Conservation (phyloP, 192 early-diverging fungal species). For the Linnemannia schmuckeri region DNA sequence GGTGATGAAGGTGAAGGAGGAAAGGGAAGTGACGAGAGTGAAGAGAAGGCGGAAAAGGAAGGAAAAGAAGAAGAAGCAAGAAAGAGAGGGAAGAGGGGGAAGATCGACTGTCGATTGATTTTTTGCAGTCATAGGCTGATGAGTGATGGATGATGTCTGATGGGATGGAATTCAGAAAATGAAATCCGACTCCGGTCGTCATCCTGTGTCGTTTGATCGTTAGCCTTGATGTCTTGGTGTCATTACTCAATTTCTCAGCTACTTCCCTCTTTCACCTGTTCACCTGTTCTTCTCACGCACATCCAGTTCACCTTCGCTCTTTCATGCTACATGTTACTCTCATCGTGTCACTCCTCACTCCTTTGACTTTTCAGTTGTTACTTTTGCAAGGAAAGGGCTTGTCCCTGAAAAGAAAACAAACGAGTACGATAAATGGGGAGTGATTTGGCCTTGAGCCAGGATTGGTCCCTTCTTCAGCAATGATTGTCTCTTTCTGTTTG, state of each 20-base stretch:
- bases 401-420: no score
- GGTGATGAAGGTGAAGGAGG: neutral
- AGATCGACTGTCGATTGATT: neutral
- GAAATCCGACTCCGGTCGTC: slow-evolving; percentile 2
- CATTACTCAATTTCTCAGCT: neutral
- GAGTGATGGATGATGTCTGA: neutral
- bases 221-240: neutral
- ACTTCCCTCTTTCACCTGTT: neutral
- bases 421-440: no score
- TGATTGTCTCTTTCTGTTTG: neutral
- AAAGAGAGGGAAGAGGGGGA: neutral
- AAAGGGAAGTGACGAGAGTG: neutral
- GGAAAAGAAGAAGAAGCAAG: neutral
- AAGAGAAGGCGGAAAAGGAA: neutral
- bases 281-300: neutral
- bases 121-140: no score
- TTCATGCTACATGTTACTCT: neutral
- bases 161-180: neutral
- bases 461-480: no score
- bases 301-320: neutral
- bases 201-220: neutral
- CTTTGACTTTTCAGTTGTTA: neutral
- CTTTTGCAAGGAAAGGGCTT: no score
- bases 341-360: neutral
- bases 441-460: no score